phyloP scores from a whole-genome alignment of 106 monocot genomes.

The Allium cepa region DNA sequence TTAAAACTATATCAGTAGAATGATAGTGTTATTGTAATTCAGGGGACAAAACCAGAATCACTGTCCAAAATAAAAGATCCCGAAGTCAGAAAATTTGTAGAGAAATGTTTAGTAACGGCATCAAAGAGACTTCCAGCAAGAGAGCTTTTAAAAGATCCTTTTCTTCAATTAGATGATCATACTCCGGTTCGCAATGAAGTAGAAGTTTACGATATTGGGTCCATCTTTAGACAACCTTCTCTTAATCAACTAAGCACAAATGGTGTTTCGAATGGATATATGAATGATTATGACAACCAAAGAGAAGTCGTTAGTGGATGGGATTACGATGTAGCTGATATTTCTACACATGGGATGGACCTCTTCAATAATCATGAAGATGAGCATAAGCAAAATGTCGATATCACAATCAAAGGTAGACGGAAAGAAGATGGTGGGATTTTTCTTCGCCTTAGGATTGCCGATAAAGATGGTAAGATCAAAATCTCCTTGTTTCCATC shows the following conservation, averaged over 20 bases:
- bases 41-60: slow-evolving; percentile 87
- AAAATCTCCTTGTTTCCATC: not conserved
- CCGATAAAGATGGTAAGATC: slow-evolving; percentile 63
- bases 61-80: slow-evolving; percentile 65
- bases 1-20: not conserved
- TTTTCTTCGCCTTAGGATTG: slow-evolving; percentile 73
- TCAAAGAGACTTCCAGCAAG: slow-evolving; percentile 65
- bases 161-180: slow-evolving; percentile 56
- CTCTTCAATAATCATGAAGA: slow-evolving; percentile 65
- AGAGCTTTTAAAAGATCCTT: slow-evolving; percentile 81
- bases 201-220: slow-evolving; percentile 13
- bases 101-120: slow-evolving; percentile 71
- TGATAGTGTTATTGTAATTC: not conserved
- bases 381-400: slow-evolving; percentile 36
- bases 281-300: slow-evolving; percentile 13
- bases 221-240: slow-evolving; percentile 28
- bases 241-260: slow-evolving; percentile 19
- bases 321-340: slow-evolving; percentile 23
- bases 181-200: slow-evolving; percentile 7
- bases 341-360: slow-evolving; percentile 43
- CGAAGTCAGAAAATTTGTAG: slow-evolving; percentile 66
- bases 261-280: slow-evolving; percentile 10
- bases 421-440: slow-evolving; percentile 72
- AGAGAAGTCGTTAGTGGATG: slow-evolving; percentile 32
- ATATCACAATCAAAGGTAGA: slow-evolving; percentile 78